Percentiles rank a stretch among this genome's conserved stretches.
Conservation (phyloP, 176 grass and related monocot species). For the Elymus sibiricus region DNA sequence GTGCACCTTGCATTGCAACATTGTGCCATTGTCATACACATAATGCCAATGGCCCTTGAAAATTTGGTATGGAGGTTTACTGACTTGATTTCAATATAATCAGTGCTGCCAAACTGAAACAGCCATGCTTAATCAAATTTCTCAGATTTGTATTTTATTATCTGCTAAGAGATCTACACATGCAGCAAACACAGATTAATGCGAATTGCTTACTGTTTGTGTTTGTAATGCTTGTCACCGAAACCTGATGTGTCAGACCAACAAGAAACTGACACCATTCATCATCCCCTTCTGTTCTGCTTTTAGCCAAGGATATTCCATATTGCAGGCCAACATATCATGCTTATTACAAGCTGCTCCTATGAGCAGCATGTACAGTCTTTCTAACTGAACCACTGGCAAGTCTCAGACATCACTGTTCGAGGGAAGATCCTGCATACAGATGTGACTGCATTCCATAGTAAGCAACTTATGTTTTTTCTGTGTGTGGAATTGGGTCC, state of each 20-base stretch:
- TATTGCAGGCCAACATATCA: background rate
- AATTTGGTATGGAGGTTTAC: background rate
- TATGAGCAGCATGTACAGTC: background rate
- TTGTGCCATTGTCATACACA: background rate
- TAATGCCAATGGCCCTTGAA: background rate
- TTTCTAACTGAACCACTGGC: background rate
- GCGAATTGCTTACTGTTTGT: background rate
- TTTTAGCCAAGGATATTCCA: background rate
- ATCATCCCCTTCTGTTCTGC: background rate
- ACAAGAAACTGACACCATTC: background rate
- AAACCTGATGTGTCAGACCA: slow-evolving; percentile 5
- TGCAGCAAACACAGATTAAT: background rate
- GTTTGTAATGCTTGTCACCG: background rate
- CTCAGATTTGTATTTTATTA: background rate
- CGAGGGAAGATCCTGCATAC: background rate
- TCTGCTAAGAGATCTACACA: slow-evolving; percentile 9
- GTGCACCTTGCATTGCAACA: background rate
- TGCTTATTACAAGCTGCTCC: background rate
- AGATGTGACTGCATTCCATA: background rate
- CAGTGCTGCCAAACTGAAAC: background rate
- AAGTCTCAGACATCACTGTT: background rate
- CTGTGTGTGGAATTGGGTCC: background rate
- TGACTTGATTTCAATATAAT: background rate
- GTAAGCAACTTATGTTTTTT: background rate
- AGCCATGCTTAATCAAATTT: background rate